Evolutionary conservation across 2,329 filamentous ascomycete genomes (phyloP).

Genomic region (Fusarium sp.): DNA sequence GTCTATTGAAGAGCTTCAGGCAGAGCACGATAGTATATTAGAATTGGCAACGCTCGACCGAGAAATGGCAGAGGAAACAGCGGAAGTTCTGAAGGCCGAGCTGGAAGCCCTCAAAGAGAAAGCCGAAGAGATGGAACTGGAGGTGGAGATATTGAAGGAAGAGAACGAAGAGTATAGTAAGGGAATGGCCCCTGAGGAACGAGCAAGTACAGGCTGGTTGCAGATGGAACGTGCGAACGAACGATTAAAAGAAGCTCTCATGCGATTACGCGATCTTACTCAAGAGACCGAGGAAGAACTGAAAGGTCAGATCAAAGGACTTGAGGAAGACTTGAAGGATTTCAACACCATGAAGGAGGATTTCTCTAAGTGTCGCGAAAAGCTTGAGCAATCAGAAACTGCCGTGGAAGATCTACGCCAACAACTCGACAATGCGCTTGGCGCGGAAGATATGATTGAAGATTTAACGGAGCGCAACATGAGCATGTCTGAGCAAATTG

Average conservation of each 20-base stretch:
- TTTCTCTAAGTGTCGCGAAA: constrained; percentile 77
- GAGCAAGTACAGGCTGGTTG: constrained; percentile 86
- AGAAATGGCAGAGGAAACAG: constrained; percentile 96
- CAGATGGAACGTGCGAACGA: constrained; percentile 94
- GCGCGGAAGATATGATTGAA: constrained; percentile 94
- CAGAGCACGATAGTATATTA: constrained; percentile 85
- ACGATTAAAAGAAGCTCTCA: constrained; percentile 83
- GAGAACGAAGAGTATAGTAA: constrained; percentile 88
- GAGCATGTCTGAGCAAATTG: constrained; percentile 83
- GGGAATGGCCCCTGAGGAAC: constrained; percentile 90
- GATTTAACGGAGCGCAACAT: constrained; percentile 90
- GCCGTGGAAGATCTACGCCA: constrained; percentile 88
- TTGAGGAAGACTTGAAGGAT: constrained; percentile 81
- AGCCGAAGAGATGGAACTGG: constrained; percentile 86
- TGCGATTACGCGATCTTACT: constrained; percentile 87
- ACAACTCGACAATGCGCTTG: constrained; percentile 89
- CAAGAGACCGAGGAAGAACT: constrained; percentile 87
- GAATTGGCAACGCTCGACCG: constrained; percentile 91
- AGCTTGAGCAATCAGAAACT: constrained; percentile 77
- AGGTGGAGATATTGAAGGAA: constrained; percentile 86
- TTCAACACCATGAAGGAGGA: constrained; percentile 75
- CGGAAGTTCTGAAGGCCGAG: constrained; percentile 84
- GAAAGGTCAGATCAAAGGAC: constrained; percentile 76
- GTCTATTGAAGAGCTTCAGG: constrained; percentile 76
- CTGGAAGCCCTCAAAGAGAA: constrained; percentile 81